Evolutionary conservation across 1,284 basidiomycete genomes (phyloP), one percentile per base, ranked within the genome.

Genomic region (Malassezia vespertilionis): DNA sequence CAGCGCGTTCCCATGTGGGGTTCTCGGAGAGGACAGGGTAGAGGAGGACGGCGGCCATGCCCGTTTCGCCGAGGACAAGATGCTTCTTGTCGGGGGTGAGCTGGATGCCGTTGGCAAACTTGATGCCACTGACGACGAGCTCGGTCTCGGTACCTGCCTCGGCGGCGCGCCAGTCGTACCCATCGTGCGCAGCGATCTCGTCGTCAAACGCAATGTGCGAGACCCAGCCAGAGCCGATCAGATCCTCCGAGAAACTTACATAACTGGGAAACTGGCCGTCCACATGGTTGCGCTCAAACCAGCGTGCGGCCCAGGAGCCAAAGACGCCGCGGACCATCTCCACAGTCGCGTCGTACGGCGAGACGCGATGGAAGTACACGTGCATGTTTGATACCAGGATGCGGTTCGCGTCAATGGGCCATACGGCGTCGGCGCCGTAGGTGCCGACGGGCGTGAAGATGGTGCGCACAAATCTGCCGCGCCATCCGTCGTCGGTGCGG

Each of bases 321-420:
- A 3, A 18, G 1, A 24, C 2, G 32, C 41, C 41, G 21, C 35
- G 35, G 15, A 43, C 15, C 4, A 26, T 5, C n/a, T 20, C 15
- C 12, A 50, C 30, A 23, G 33, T 43, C n/a, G 26, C 43, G 17
- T 30, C 30, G 8, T 30, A 38, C 36, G 12, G 31, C n/a, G n/a
- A n/a, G n/a, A n/a, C n/a, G 26, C 37, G 15, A 1, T 26, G 20
- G n/a, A 40, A 11, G 17, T 24, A 31, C 8, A 26, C 27, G 60
- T 83, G 82, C 60, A 83, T 81, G 59, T 84, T 81, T 30, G 77
- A 77, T 35, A 83, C 75, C 56, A 79, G 82, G 65, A 83, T 81
- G 0, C 78, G 77, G 46, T 75, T 75, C 1, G 78, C 76, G 24
- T 77, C 77, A 5, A 81, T 79, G 34, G 82, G 68, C 9, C 79